Base-by-base conservation (phyloP, 257 asterid species). In the Henckelia pumila region DNA sequence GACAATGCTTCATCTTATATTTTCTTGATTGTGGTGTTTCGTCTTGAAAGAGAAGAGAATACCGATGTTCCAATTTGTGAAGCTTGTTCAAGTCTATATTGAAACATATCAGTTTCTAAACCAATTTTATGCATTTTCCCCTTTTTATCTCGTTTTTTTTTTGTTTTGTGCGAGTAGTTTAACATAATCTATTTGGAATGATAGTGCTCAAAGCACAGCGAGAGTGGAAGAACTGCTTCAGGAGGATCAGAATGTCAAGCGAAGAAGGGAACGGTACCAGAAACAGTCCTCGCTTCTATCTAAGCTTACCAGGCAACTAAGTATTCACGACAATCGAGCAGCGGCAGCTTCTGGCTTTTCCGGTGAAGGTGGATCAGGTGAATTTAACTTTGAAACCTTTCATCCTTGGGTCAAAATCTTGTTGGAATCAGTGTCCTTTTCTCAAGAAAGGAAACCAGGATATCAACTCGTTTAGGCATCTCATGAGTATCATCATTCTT, bases 241-340 rank as follows among this genome's bases (percentile, higher is more conserved):
- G 82, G 95, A 88, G 81, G 95, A 88, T 76, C 90, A 85, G 71
- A 88, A 88, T 66, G 90, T 82, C 24, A 88, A 88, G 77, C 82
- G 84, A 56, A 78, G 76, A 75, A 77, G 95, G 66, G 93, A 88
- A 64, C 88, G 87, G 61, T 37, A 7, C 69, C 90, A 84, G 76
- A 88, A 88, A 68, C 93, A 88, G 67, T 85, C 93, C 19, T 77
- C 92, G 61, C 88, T 88, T 64, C 95, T 88, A 71, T 88, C 90
- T 44, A 88, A 88, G 76, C 95, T 85, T 35, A 85, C 90, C 0
- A 76, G 87, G 76, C 93, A 85, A 61, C 88, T 88, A 64, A 85
- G 93, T 71, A 75, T 88, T 67, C 95, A 85, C 66, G 95, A 88
- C 74, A 83, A 86, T 69, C 83, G 84, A 30, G 88, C 92, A 60